Percentiles rank a stretch among this genome's conserved stretches.
Conservation (phyloP, 139 green algal species). For the Chlorella sp. region DNA sequence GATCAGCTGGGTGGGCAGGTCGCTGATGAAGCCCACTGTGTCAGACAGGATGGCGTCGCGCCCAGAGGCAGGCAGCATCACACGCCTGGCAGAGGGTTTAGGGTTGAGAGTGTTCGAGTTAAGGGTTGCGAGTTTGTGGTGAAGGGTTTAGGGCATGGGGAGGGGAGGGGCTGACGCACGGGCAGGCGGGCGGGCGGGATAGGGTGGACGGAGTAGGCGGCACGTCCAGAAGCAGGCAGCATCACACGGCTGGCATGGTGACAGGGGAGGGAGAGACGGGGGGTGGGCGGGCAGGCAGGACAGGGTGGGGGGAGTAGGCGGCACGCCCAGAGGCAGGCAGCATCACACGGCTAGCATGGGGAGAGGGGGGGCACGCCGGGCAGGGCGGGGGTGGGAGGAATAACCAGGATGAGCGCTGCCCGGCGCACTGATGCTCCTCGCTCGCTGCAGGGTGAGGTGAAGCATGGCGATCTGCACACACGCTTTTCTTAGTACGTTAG, state of each 20-base stretch:
- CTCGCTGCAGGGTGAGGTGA: too few relatives aligned
- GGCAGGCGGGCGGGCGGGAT: not conserved
- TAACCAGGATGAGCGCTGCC: too few relatives aligned
- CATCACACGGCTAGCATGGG: conserved; percentile 20
- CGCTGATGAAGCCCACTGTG: conserved; percentile 84
- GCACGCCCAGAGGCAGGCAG: conserved; percentile 51
- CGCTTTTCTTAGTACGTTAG: too few relatives aligned
- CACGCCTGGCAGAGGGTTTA: conserved; percentile 7
- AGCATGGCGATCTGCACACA: too few relatives aligned
- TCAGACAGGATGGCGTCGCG: conserved; percentile 56
- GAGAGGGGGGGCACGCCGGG: too few relatives aligned
- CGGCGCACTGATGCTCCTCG: too few relatives aligned
- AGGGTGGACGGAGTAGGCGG: conserved; percentile 2
- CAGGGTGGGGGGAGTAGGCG: too few relatives aligned
- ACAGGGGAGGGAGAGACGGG: not conserved
- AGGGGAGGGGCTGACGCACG: not conserved
- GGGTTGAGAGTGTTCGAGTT: too few relatives aligned
- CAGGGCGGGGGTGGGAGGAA: too few relatives aligned
- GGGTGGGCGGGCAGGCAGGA: too few relatives aligned
- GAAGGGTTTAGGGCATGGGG: too few relatives aligned
- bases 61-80: conserved; percentile 53
- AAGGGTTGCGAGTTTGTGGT: too few relatives aligned
- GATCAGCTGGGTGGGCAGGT: conserved; percentile 73
- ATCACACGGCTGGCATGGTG: conserved; percentile 22
- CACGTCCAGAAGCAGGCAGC: conserved; percentile 50